Conservation (phyloP, 345 rosid genomes). For the Eucalyptus paniculata region DNA sequence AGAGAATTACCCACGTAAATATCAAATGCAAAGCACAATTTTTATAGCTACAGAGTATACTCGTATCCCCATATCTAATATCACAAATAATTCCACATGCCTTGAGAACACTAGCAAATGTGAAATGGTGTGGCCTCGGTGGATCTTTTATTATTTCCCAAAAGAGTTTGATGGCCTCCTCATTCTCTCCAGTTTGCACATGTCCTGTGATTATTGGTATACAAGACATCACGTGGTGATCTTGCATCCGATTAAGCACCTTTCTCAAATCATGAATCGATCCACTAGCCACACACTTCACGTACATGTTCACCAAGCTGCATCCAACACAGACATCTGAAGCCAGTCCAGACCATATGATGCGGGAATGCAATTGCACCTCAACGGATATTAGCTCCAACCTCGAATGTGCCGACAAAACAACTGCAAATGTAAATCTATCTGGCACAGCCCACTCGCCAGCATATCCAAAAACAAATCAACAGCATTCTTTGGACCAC, state of each 20-base stretch:
- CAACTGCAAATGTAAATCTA: slow-evolving; percentile 46
- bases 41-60: neutral
- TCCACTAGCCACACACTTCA: slow-evolving; percentile 36
- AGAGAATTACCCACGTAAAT: neutral
- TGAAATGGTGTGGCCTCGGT: slow-evolving; percentile 49
- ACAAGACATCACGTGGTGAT: slow-evolving; percentile 65
- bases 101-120: slow-evolving; percentile 51
- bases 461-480: slow-evolving; percentile 44
- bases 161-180: slow-evolving; percentile 42
- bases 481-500: slow-evolving; percentile 29
- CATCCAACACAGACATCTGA: slow-evolving; percentile 56
- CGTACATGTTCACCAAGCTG: slow-evolving; percentile 71
- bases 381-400: neutral
- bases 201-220: slow-evolving; percentile 55
- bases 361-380: slow-evolving; percentile 54
- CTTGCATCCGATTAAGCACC: slow-evolving; percentile 53
- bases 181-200: slow-evolving; percentile 15
- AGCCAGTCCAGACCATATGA: slow-evolving; percentile 26
- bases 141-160: slow-evolving; percentile 38
- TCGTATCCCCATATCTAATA: slow-evolving; percentile 27
- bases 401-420: slow-evolving; percentile 42
- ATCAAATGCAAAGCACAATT: neutral
- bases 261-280: slow-evolving; percentile 39
- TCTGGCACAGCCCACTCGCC: slow-evolving; percentile 34
- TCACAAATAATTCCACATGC: slow-evolving; percentile 49